phyloP scores from a whole-genome alignment of 805 yeast species.

The Saccharomycopsis oosterbeekiorum region DNA sequence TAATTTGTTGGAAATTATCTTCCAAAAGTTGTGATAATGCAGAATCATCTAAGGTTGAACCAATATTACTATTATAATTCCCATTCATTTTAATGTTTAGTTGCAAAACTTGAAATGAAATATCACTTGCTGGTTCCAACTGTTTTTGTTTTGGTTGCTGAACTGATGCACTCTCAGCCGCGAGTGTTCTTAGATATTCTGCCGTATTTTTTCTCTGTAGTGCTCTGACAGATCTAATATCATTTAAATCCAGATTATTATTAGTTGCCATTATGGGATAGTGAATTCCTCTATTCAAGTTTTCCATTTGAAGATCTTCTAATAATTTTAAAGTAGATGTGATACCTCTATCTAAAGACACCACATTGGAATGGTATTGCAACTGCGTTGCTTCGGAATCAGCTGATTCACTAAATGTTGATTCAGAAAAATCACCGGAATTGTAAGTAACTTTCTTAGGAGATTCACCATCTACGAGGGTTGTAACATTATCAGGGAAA shows the following conservation, averaged over 20 bases:
- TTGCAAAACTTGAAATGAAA: conserved; percentile 34
- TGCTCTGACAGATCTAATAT: conserved; percentile 21
- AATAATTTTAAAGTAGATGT: conserved; percentile 42
- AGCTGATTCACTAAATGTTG: neutral
- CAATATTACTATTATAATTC: conserved; percentile 31
- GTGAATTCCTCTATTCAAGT: conserved; percentile 49
- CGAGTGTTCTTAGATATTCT: conserved; percentile 24
- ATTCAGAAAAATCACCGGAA: conserved; percentile 3
- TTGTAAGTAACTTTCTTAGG: conserved; percentile 14
- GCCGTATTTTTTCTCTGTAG: conserved; percentile 20
- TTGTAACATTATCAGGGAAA: conserved; percentile 6
- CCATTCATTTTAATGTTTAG: conserved; percentile 48
- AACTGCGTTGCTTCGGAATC: conserved; percentile 57
- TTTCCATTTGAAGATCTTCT: conserved; percentile 44
- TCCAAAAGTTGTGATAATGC: conserved; percentile 63
- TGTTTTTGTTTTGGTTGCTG: conserved; percentile 12
- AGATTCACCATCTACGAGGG: conserved; percentile 7
- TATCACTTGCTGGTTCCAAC: conserved; percentile 7
- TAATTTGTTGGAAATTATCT: conserved; percentile 53
- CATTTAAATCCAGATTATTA: conserved; percentile 23
- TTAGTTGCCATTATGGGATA: conserved; percentile 41
- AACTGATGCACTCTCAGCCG: conserved; percentile 4
- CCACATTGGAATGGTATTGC: conserved; percentile 64
- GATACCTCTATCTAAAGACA: conserved; percentile 54
- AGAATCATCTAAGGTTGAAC: conserved; percentile 52